A percentile compares a stretch with the other conserved stretches of the same genome.
phyloP scores from a whole-genome alignment of 345 rosid species.

The Hirschfeldia incana region DNA sequence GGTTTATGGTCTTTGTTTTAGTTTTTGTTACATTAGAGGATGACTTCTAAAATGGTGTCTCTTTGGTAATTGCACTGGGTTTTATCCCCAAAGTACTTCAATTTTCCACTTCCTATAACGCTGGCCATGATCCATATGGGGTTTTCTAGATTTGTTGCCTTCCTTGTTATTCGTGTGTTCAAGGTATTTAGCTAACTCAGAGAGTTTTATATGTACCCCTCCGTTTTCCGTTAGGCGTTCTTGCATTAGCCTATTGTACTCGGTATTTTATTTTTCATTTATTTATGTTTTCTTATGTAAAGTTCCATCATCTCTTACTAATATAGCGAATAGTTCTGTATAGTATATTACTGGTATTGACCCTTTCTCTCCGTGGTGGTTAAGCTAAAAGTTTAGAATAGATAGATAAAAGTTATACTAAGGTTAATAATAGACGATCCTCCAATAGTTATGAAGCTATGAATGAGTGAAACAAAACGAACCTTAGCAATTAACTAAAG shows the following conservation, averaged over 20 bases:
- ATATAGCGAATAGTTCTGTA: too few species aligned
- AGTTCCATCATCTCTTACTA: too few species aligned
- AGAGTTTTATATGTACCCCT: neutral
- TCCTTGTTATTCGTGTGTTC: slow-evolving; percentile 85
- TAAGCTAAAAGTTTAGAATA: too few species aligned
- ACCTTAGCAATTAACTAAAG: neutral
- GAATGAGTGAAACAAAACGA: neutral
- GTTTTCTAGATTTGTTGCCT: slow-evolving; percentile 72
- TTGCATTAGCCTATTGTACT: neutral
- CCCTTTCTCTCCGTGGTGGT: neutral
- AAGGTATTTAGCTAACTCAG: slow-evolving; percentile 52
- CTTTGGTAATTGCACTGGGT: slow-evolving; percentile 76
- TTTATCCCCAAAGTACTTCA: slow-evolving; percentile 85
- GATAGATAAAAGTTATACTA: too few species aligned
- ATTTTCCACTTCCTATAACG: slow-evolving; percentile 88
- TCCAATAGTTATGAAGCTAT: neutral
- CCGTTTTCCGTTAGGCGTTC: neutral
- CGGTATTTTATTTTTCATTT: too few species aligned
- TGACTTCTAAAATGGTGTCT: slow-evolving; percentile 11
- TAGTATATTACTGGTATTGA: too few species aligned
- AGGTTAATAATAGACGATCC: neutral
- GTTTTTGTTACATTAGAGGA: neutral
- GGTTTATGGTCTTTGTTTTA: neutral
- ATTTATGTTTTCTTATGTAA: too few species aligned
- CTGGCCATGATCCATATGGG: slow-evolving; percentile 97